A percentile compares a stretch with the other conserved stretches of the same genome.
phyloP scores from a whole-genome alignment of 352 stramenopile genomes.

The Phytopythium sindhum region DNA sequence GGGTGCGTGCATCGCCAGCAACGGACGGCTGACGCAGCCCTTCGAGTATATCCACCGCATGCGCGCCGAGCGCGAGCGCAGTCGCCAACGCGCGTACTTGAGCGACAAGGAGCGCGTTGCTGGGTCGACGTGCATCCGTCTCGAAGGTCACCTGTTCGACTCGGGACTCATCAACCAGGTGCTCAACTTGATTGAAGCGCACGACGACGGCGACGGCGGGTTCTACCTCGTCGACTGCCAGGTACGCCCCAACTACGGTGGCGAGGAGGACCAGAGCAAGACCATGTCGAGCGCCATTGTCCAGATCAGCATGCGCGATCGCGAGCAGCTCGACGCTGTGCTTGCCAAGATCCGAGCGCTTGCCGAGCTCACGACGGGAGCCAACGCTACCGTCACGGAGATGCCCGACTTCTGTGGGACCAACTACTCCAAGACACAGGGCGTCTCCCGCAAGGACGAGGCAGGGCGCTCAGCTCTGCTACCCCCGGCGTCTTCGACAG shows the following conservation, averaged over 20 bases:
- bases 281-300: slow-evolving; percentile 74
- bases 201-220: slow-evolving; percentile 48
- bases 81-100: slow-evolving; percentile 60
- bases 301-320: slow-evolving; percentile 75
- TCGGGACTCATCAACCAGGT: slow-evolving; percentile 95
- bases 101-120: slow-evolving; percentile 68
- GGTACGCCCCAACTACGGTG: slow-evolving; percentile 78
- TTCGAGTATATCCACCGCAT: slow-evolving; percentile 93
- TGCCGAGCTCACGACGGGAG: slow-evolving; percentile 76
- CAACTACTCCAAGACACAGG: slow-evolving; percentile 71
- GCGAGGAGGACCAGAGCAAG: slow-evolving; percentile 10
- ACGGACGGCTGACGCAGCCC: slow-evolving; percentile 81
- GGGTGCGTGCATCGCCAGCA: slow-evolving; percentile 89
- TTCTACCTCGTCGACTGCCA: slow-evolving; percentile 92
- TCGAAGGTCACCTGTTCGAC: slow-evolving; percentile 96
- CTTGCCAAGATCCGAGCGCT: slow-evolving; percentile 85
- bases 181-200: slow-evolving; percentile 91
- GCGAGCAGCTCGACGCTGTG: slow-evolving; percentile 77
- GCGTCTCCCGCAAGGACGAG: slow-evolving; percentile 48
- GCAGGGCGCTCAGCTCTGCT: slow-evolving; percentile 19
- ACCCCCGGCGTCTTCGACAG: slow-evolving; percentile 7
- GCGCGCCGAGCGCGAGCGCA: slow-evolving; percentile 78
- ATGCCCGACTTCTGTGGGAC: slow-evolving; percentile 74
- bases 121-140: slow-evolving; percentile 71
- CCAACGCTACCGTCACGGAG: slow-evolving; percentile 83